A percentile compares a stretch with the other conserved stretches of the same genome.
These are phyloP conservation scores for Gloeopeniophorella convolvens DNA, from an alignment of 768 basidiomycete species.

Conservation along the genomic window DNA sequence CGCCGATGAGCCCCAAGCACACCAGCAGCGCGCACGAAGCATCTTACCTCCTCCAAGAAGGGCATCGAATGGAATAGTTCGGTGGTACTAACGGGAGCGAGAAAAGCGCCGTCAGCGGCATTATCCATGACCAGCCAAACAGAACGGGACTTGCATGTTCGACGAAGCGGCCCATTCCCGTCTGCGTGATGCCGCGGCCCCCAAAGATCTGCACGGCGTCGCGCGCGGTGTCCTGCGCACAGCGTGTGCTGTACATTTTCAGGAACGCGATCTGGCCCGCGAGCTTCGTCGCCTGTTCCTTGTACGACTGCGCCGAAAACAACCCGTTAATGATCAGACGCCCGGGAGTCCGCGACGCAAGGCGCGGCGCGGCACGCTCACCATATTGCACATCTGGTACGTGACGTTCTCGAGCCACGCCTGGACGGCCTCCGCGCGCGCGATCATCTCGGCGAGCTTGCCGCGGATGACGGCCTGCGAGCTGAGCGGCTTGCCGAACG, in stretches of 20 bases:
- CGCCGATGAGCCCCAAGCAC: too few species aligned
- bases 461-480: constrained; percentile 84
- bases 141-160: constrained; percentile 50
- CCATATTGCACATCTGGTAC: constrained; percentile 86
- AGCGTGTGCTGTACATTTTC: constrained; percentile 71
- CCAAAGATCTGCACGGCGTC: constrained; percentile 86
- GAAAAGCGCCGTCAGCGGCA: neutral
- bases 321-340: constrained; percentile 17
- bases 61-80: constrained; percentile 60
- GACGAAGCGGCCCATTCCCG: constrained; percentile 74
- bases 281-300: constrained; percentile 63
- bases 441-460: constrained; percentile 87
- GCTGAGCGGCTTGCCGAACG: constrained; percentile 84
- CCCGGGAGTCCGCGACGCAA: neutral
- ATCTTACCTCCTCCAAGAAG: constrained; percentile 58
- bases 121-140: neutral
- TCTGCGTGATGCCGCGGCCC: constrained; percentile 78
- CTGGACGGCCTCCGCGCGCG: constrained; percentile 72
- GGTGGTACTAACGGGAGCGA: constrained; percentile 45
- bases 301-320: constrained; percentile 43
- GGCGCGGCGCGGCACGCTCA: constrained; percentile 26
- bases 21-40: too few species aligned
- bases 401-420: constrained; percentile 83
- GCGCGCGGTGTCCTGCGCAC: constrained; percentile 69
- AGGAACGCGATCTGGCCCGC: constrained; percentile 80